phyloP scores from a whole-genome alignment of 2,329 filamentous ascomycete genomes.

The Periconia sp. region DNA sequence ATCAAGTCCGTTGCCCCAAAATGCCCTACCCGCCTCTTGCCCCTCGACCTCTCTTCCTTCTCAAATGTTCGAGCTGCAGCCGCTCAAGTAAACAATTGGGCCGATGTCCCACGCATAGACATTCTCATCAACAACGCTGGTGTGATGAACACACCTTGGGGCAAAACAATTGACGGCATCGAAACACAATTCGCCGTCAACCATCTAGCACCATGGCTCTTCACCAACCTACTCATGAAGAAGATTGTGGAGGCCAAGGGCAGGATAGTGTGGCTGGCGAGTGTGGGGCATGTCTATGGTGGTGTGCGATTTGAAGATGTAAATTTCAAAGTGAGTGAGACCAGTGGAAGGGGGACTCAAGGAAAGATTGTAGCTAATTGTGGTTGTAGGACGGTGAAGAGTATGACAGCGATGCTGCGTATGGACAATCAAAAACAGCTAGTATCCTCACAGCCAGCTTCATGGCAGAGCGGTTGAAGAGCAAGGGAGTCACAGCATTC shows the following conservation, averaged over 20 bases:
- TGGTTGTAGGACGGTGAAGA: slow-evolving; percentile 5
- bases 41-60: slow-evolving; percentile 41
- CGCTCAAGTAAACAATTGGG: slow-evolving; percentile 18
- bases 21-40: slow-evolving; percentile 30
- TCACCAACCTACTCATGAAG: slow-evolving; percentile 48
- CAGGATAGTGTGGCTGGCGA: slow-evolving; percentile 16
- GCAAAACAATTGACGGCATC: slow-evolving; percentile 47
- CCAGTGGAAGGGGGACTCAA: neutral
- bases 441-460: slow-evolving; percentile 15
- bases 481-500: slow-evolving; percentile 15
- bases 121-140: slow-evolving; percentile 49
- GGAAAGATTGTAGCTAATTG: too few species aligned
- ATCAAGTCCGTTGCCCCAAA: slow-evolving; percentile 35
- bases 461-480: slow-evolving; percentile 9
- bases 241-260: slow-evolving; percentile 43
- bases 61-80: slow-evolving; percentile 38
- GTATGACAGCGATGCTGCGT: slow-evolving; percentile 18
- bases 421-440: slow-evolving; percentile 25
- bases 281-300: slow-evolving; percentile 9
- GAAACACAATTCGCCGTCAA: slow-evolving; percentile 54
- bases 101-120: slow-evolving; percentile 39
- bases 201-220: slow-evolving; percentile 50
- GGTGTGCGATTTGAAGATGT: slow-evolving; percentile 15
- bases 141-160: slow-evolving; percentile 31
- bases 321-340: slow-evolving; percentile 12